Evolutionary conservation across 768 basidiomycete species (phyloP).

Genomic region (Gyrodon lividus): DNA sequence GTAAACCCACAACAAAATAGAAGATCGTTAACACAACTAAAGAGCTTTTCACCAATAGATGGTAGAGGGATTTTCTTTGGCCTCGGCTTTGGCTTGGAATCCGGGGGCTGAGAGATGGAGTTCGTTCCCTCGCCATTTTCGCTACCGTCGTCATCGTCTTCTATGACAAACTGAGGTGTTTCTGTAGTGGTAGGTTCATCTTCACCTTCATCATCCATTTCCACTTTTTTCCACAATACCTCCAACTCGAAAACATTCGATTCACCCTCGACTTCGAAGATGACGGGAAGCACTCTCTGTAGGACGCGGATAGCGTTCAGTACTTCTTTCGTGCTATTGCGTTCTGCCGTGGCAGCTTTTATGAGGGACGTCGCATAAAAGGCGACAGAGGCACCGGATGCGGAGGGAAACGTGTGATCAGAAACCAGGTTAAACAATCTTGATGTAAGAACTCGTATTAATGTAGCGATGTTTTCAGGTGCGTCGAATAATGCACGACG

Average conservation of each 20-base stretch:
- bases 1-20: slow-evolving; percentile 95
- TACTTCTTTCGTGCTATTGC: slow-evolving; percentile 79
- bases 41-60: slow-evolving; percentile 79
- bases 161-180: slow-evolving; percentile 80
- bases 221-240: slow-evolving; percentile 76
- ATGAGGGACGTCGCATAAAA: slow-evolving; percentile 73
- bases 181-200: slow-evolving; percentile 25
- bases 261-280: slow-evolving; percentile 79
- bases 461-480: slow-evolving; percentile 83
- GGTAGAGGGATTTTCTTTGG: slow-evolving; percentile 54
- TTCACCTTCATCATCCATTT: slow-evolving; percentile 40
- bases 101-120: slow-evolving; percentile 12
- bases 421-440: slow-evolving; percentile 74
- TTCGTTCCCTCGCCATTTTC: slow-evolving; percentile 39
- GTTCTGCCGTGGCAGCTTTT: slow-evolving; percentile 51
- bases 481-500: slow-evolving; percentile 77
- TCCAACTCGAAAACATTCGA: slow-evolving; percentile 72
- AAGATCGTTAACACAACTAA: slow-evolving; percentile 78
- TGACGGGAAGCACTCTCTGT: slow-evolving; percentile 84
- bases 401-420: slow-evolving; percentile 77
- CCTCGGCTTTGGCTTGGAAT: slow-evolving; percentile 32
- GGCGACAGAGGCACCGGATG: slow-evolving; percentile 53
- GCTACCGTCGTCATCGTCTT: slow-evolving; percentile 69
- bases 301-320: slow-evolving; percentile 92
- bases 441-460: slow-evolving; percentile 67